Conservation (phyloP, 805 yeast genomes). For the Grigorovia jiainica region DNA sequence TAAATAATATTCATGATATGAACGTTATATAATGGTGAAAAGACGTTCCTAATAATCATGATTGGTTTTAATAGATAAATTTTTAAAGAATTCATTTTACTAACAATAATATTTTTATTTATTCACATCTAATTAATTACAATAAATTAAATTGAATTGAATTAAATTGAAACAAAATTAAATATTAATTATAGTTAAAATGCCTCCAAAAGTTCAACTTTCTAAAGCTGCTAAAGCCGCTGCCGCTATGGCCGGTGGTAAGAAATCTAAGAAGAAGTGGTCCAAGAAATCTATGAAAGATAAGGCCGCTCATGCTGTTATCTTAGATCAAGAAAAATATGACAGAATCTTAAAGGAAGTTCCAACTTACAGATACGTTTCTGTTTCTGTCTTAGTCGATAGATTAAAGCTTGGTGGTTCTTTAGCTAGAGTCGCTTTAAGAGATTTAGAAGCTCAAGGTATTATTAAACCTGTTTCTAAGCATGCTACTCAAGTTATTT, state of each 20-base stretch:
- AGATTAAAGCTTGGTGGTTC: slow-evolving; percentile 99
- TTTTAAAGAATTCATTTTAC: too few relatives aligned
- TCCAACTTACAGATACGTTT: slow-evolving; percentile 96
- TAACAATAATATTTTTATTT: too few relatives aligned
- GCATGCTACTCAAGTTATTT: slow-evolving; percentile 95
- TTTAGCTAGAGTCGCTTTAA: slow-evolving; percentile 94
- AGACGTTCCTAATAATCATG: too few relatives aligned
- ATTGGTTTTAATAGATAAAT: too few relatives aligned
- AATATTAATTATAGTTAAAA: slow-evolving; percentile 40
- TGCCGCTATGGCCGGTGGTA: slow-evolving; percentile 99
- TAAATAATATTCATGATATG: too few relatives aligned
- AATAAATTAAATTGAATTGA: too few relatives aligned
- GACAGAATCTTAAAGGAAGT: slow-evolving; percentile 99
- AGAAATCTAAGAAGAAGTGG: slow-evolving; percentile 99
- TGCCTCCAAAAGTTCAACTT: slow-evolving; percentile 99
- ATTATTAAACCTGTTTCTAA: slow-evolving; percentile 86
- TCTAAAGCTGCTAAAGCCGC: slow-evolving; percentile 99
- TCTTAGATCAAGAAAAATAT: slow-evolving; percentile 95
- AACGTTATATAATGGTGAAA: too few relatives aligned
- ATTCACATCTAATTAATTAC: too few relatives aligned
- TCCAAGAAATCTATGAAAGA: slow-evolving; percentile 99
- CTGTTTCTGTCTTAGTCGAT: slow-evolving; percentile 97
- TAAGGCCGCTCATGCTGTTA: slow-evolving; percentile 97
- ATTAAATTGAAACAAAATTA: too few relatives aligned
- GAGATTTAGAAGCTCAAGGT: slow-evolving; percentile 92